Evolutionary conservation across 2,329 filamentous ascomycete genomes (phyloP).

Genomic region (Thelonectria rubi): DNA sequence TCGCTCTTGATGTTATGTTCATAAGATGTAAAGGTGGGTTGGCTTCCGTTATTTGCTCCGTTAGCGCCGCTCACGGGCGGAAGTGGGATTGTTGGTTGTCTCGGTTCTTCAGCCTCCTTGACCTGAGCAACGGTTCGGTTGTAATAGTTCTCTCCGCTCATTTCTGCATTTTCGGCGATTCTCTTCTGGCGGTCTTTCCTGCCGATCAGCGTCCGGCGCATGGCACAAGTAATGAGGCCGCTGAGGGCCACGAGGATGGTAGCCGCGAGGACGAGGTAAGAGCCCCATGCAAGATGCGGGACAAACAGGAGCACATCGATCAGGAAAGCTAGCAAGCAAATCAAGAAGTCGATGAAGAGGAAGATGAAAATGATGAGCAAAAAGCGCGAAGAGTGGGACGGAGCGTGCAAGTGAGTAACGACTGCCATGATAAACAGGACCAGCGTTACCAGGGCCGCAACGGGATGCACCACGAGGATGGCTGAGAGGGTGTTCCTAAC

Average conservation of each 20-base stretch:
- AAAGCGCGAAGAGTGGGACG: constrained; percentile 90
- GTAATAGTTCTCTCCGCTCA: constrained; percentile 95
- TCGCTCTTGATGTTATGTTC: constrained; percentile 72
- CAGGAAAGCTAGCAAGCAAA: constrained; percentile 86
- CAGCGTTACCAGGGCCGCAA: constrained; percentile 86
- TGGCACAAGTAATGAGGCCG: constrained; percentile 88
- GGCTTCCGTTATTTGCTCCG: constrained; percentile 56
- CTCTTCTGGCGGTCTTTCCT: constrained; percentile 92
- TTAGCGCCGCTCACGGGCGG: constrained; percentile 66
- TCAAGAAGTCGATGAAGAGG: constrained; percentile 82
- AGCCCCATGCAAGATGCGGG: constrained; percentile 92
- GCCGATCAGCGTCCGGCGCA: constrained; percentile 90
- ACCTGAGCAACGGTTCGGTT: constrained; percentile 70
- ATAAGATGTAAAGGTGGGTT: constrained; percentile 70
- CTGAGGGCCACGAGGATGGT: constrained; percentile 85
- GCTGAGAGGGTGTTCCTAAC: constrained; percentile 76
- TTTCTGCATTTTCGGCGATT: constrained; percentile 93
- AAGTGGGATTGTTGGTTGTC: constrained; percentile 68
- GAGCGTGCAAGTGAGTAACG: constrained; percentile 84
- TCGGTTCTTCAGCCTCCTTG: constrained; percentile 53
- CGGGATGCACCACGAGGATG: constrained; percentile 90
- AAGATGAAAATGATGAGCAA: constrained; percentile 87
- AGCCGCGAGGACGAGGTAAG: constrained; percentile 89
- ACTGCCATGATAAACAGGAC: constrained; percentile 83
- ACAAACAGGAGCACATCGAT: constrained; percentile 95